These are phyloP conservation scores for Phyllosticta capitalensis DNA, from an alignment of 2,329 filamentous ascomycete species.

Conservation along the genomic window DNA sequence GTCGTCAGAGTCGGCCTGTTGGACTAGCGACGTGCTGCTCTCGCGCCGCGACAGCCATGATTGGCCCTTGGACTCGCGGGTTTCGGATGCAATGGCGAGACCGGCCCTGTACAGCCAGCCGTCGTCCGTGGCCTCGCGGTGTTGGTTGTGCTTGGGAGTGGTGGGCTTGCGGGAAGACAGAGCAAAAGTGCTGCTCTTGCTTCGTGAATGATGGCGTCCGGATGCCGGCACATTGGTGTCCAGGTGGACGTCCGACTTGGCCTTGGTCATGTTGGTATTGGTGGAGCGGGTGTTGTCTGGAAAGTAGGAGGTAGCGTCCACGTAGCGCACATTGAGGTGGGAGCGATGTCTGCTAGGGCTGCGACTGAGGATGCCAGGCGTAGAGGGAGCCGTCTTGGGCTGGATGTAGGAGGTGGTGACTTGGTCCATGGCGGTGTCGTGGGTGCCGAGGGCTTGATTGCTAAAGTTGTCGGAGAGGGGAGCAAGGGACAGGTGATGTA, in stretches of 20 bases:
- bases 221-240: slow-evolving; percentile 18
- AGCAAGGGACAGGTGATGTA: slow-evolving; percentile 51
- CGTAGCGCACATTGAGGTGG: slow-evolving; percentile 15
- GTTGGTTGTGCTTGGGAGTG: slow-evolving; percentile 19
- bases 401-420: slow-evolving; percentile 36
- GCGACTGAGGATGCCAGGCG: slow-evolving; percentile 38
- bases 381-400: slow-evolving; percentile 38
- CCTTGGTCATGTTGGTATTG: slow-evolving; percentile 29
- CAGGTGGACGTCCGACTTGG: slow-evolving; percentile 37
- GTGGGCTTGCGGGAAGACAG: background rate
- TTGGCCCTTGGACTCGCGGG: slow-evolving; percentile 53
- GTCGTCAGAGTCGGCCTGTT: slow-evolving; percentile 23
- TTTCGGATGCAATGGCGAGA: slow-evolving; percentile 45
- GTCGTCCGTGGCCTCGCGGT: slow-evolving; percentile 25
- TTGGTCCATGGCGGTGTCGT: slow-evolving; percentile 23
- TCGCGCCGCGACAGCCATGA: slow-evolving; percentile 49
- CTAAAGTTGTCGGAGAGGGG: slow-evolving; percentile 47
- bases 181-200: slow-evolving; percentile 14
- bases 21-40: slow-evolving; percentile 45
- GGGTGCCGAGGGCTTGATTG: slow-evolving; percentile 35
- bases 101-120: slow-evolving; percentile 53
- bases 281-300: slow-evolving; percentile 13
- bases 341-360: slow-evolving; percentile 30
- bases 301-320: slow-evolving; percentile 7
- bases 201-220: slow-evolving; percentile 20